Evolutionary conservation across 2,329 filamentous ascomycete species (phyloP).

Genomic region (Penicillium sp.): DNA sequence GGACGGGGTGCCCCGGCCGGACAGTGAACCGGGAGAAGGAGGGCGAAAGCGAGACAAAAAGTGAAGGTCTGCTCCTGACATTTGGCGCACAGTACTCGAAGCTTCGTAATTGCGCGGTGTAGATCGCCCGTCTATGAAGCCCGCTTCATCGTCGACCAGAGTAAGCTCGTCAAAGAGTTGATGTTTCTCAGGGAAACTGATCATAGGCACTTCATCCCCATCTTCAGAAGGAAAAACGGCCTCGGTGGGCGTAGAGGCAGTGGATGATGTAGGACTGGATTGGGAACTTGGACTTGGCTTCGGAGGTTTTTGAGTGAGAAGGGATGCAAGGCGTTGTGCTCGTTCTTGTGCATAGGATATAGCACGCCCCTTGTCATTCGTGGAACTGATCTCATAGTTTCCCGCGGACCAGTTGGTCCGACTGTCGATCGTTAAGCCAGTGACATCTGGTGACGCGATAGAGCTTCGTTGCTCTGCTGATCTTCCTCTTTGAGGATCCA

Average conservation of each 20-base stretch:
- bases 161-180: slow-evolving; percentile 24
- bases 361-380: slow-evolving; percentile 33
- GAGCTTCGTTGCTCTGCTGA: slow-evolving; percentile 25
- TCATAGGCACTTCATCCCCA: slow-evolving; percentile 36
- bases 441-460: slow-evolving; percentile 28
- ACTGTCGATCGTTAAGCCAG: slow-evolving; percentile 26
- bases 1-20: slow-evolving; percentile 32
- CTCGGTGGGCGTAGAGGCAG: slow-evolving; percentile 30
- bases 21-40: slow-evolving; percentile 30
- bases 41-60: slow-evolving; percentile 33
- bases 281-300: slow-evolving; percentile 27
- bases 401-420: slow-evolving; percentile 22
- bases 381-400: slow-evolving; percentile 28
- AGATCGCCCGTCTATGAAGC: slow-evolving; percentile 25
- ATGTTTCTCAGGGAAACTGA: slow-evolving; percentile 32
- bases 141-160: slow-evolving; percentile 30
- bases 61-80: slow-evolving; percentile 34
- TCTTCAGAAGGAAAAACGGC: slow-evolving; percentile 25
- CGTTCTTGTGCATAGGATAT: slow-evolving; percentile 35
- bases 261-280: slow-evolving; percentile 28
- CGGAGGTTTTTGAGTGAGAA: slow-evolving; percentile 33
- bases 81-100: slow-evolving; percentile 34
- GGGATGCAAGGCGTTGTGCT: slow-evolving; percentile 33
- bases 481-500: slow-evolving; percentile 20
- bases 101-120: slow-evolving; percentile 31